Conservation (phyloP, 371 early-diverging fungal genomes). For the Mortierella sp. region DNA sequence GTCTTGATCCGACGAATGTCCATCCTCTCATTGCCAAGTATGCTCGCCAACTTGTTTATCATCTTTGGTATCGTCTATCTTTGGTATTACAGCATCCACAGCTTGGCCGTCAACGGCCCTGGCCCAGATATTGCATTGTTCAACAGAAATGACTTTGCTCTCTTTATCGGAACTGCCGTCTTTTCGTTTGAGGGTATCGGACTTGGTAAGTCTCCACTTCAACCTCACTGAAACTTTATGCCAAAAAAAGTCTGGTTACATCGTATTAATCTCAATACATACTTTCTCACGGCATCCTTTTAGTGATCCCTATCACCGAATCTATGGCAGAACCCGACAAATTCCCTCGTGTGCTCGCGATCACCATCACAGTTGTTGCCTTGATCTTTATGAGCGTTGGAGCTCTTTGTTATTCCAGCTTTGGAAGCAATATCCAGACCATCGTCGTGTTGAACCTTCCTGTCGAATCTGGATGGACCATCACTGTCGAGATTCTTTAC, state of each 20-base stretch:
- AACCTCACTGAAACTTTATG: conserved; percentile 16
- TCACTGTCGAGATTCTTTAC: conserved; percentile 75
- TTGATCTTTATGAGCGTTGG: conserved; percentile 74
- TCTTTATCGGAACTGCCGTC: conserved; percentile 83
- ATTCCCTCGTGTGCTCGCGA: conserved; percentile 70
- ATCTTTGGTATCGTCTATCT: conserved; percentile 71
- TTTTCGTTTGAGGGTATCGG: conserved; percentile 89
- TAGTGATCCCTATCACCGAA: conserved; percentile 67
- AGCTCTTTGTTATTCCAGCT: conserved; percentile 75
- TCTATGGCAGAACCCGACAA: conserved; percentile 68
- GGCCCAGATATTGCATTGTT: conserved; percentile 64
- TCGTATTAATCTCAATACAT: too few relatives aligned
- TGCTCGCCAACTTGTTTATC: conserved; percentile 82
- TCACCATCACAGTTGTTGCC: conserved; percentile 69
- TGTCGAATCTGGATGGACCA: conserved; percentile 59
- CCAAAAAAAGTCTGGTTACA: too few relatives aligned
- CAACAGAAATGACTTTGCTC: conserved; percentile 70
- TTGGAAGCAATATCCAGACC: conserved; percentile 76
- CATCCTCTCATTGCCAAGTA: conserved; percentile 73
- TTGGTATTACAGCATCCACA: conserved; percentile 61
- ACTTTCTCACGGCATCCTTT: too few relatives aligned
- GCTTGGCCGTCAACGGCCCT: conserved; percentile 49
- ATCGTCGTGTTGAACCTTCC: conserved; percentile 78
- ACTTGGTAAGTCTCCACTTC: conserved; percentile 62
- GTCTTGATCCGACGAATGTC: conserved; percentile 78